phyloP scores from a whole-genome alignment of 2,329 filamentous ascomycete genomes.

The Fusarium drepaniforme region DNA sequence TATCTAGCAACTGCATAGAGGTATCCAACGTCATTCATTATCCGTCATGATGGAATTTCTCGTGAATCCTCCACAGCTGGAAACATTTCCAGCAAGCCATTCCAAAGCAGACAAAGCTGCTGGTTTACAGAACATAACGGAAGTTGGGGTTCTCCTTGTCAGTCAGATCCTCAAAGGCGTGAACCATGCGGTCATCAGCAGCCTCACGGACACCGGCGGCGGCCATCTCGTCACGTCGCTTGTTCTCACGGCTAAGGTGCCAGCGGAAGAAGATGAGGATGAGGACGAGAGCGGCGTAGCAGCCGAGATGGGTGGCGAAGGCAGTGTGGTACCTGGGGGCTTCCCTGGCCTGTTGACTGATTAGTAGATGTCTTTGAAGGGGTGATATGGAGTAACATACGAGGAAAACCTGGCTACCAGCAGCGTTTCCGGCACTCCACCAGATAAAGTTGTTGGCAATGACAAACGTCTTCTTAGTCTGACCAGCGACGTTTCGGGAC shows the following conservation, averaged over 20 bases:
- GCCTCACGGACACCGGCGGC: slow-evolving; percentile 55
- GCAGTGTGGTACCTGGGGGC: slow-evolving; percentile 75
- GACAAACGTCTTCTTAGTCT: slow-evolving; percentile 78
- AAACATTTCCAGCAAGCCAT: background rate
- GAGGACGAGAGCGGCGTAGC: slow-evolving; percentile 71
- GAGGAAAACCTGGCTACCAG: slow-evolving; percentile 54
- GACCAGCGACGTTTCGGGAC: slow-evolving; percentile 77
- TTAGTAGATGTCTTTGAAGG: background rate
- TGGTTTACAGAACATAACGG: slow-evolving; percentile 59
- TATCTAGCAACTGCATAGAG: background rate
- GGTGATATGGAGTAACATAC: background rate
- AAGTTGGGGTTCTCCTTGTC: slow-evolving; percentile 72
- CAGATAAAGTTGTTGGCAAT: slow-evolving; percentile 78
- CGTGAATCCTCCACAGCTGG: background rate
- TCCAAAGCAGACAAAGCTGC: background rate
- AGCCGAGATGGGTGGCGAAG: slow-evolving; percentile 76
- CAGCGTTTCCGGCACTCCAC: slow-evolving; percentile 77
- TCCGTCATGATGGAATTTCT: background rate
- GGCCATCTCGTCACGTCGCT: slow-evolving; percentile 63
- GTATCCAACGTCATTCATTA: slow-evolving; percentile 1
- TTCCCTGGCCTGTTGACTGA: slow-evolving; percentile 8
- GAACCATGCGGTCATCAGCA: slow-evolving; percentile 48
- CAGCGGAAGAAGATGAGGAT: slow-evolving; percentile 69
- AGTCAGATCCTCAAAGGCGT: slow-evolving; percentile 74
- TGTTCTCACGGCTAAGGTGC: slow-evolving; percentile 70